Base-by-base conservation (phyloP, 805 yeast species). In the Candida succiphila region DNA sequence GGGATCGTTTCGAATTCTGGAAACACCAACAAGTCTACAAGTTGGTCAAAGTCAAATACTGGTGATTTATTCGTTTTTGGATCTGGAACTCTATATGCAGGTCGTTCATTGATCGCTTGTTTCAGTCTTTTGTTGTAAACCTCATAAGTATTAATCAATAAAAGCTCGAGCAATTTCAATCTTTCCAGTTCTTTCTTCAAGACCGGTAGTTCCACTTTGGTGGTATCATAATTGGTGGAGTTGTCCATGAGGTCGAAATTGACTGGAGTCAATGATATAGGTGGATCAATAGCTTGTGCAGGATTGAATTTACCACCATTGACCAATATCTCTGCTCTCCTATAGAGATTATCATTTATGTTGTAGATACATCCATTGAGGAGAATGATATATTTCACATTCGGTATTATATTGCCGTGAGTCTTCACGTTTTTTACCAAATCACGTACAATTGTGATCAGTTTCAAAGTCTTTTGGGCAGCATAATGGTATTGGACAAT, bases 401-500 rank as follows among this genome's bases (percentile, higher is more conserved):
- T 39, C 2, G 69, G 65, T 17, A 58, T 51, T 19, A 56, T 41
- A 5, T 45, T 36, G 2, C 41, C 38, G 4, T 23, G 17, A 3
- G 45, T 36, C 4, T 43, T 39, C 12, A 38, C 52, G 35, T 19
- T 42, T 36, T 29, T 38, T 33, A 32, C 41, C 37, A 29, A 41
- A 31, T 14, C 45, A 40, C 37, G 54, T 37, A 66, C 39, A n/a
- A 69, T 43, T 17, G 61, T 48, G 14, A 60, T 50, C 4, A 56
- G 38, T 23, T 54, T 52, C 25, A 58, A 57, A 18, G 76, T 45
- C 45, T 75, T 76, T 36, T 54, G 48, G 3, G 68, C 56, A 8
- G 75, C 70, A 43, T 72, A 72, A 35, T 65, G 67, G 50, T 69
- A 79, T 48, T 79, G 83, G 4, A 78, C 51, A 17, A 75, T 60